phyloP scores from a whole-genome alignment of 805 yeast genomes.

The Wickerhamomyces rabaulensis region DNA sequence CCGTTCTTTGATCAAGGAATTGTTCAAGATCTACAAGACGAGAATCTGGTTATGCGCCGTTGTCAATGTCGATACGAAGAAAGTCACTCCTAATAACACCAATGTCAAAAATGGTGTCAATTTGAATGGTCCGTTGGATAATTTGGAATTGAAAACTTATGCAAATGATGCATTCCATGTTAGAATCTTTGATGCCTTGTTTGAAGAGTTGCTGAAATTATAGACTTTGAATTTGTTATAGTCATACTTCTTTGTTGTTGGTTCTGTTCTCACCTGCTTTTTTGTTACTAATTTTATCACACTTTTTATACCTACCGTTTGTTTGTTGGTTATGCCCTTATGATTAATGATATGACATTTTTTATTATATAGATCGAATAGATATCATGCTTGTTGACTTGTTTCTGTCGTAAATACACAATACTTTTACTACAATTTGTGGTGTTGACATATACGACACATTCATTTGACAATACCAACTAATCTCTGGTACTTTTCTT shows the following conservation, averaged over 20 bases:
- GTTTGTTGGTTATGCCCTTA: not conserved
- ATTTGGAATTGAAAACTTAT: conserved; percentile 7
- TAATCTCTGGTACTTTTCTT: too few species aligned
- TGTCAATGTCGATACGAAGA: conserved; percentile 3
- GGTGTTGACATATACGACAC: too few species aligned
- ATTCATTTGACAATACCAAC: too few species aligned
- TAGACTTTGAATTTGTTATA: too few species aligned
- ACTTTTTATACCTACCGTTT: too few species aligned
- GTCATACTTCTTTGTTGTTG: too few species aligned
- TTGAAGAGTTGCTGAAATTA: conserved; percentile 7
- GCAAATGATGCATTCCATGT: conserved; percentile 23
- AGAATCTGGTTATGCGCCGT: conserved; percentile 81
- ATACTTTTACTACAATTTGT: too few species aligned
- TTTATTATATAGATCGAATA: not conserved
- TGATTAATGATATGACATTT: not conserved
- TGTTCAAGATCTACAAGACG: conserved; percentile 71
- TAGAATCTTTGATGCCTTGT: conserved; percentile 13
- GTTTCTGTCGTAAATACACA: too few species aligned
- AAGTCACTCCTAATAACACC: not conserved
- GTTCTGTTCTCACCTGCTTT: too few species aligned
- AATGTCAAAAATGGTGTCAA: conserved; percentile 5
- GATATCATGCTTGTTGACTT: not conserved
- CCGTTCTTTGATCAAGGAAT: conserved; percentile 64
- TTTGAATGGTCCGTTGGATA: conserved; percentile 12
- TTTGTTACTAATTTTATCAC: too few species aligned